Evolutionary conservation across 495 filamentous ascomycete genomes (phyloP).

Genomic region (Trichocladium antarcticum): DNA sequence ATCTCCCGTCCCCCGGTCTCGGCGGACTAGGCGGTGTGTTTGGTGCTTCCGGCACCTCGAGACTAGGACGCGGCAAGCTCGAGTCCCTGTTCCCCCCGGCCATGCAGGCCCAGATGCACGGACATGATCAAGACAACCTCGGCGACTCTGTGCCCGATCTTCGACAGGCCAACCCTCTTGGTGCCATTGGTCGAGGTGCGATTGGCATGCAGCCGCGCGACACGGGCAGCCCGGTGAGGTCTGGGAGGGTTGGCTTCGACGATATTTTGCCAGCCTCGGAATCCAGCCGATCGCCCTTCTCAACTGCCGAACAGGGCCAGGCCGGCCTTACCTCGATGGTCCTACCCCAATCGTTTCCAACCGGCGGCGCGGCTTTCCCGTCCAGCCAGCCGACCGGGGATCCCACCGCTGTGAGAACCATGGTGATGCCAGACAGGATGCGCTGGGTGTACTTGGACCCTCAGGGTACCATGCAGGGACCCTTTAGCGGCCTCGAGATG

Average conservation of each 20-base stretch:
- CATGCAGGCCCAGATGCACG: constrained; percentile 82
- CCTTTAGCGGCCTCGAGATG: constrained; percentile 95
- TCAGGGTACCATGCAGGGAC: constrained; percentile 80
- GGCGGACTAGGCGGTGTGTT: constrained; percentile 45
- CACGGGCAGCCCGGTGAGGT: constrained; percentile 51
- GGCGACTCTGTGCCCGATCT: constrained; percentile 42
- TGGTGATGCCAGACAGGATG: constrained; percentile 99
- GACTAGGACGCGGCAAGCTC: constrained; percentile 63
- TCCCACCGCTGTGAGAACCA: constrained; percentile 63
- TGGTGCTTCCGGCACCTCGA: constrained; percentile 30
- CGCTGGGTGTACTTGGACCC: constrained; percentile 97
- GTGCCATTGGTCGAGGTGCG: constrained; percentile 44
- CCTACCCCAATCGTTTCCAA: constrained; percentile 23
- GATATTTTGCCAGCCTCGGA: constrained; percentile 37
- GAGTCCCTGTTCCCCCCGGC: constrained; percentile 75
- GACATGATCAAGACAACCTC: constrained; percentile 46
- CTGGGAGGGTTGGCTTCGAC: constrained; percentile 48
- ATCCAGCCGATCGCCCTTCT: constrained; percentile 25
- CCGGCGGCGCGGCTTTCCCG: constrained; percentile 28
- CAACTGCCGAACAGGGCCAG: constrained; percentile 24
- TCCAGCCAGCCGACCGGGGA: constrained; percentile 33
- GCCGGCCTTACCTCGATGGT: constrained; percentile 26
- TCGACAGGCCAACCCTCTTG: constrained; percentile 40
- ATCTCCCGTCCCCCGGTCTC: constrained; percentile 65
- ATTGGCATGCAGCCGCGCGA: constrained; percentile 41